Percentiles rank a stretch among this genome's conserved stretches.
These are phyloP conservation scores for Chiua virens DNA, from an alignment of 768 basidiomycete species.

Conservation along the genomic window DNA sequence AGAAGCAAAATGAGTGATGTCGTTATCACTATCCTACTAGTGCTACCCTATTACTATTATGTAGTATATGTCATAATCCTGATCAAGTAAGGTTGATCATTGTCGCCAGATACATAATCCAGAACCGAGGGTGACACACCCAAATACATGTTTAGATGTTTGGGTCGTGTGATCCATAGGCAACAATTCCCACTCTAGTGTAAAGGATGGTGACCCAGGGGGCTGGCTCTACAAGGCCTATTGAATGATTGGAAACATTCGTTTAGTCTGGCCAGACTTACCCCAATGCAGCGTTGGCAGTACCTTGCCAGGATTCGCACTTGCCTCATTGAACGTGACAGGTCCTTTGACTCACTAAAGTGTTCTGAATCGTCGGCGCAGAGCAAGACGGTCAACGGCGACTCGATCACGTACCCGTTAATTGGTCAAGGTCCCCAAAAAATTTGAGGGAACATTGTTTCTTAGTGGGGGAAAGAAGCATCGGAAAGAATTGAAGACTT, in stretches of 20 bases:
- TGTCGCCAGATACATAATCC: conserved; percentile 81
- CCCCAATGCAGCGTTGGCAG: background rate
- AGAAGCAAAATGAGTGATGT: conserved; percentile 77
- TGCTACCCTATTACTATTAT: conserved; percentile 64
- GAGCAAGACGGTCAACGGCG: background rate
- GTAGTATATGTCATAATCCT: conserved; percentile 97
- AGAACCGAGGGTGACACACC: conserved; percentile 9
- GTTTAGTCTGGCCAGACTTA: too few species aligned
- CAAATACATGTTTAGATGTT: background rate
- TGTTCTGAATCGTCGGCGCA: background rate
- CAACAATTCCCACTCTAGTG: background rate
- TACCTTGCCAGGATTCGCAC: background rate
- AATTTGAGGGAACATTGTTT: background rate
- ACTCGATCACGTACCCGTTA: conserved; percentile 5
- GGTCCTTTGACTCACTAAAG: background rate
- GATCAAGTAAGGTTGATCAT: conserved; percentile 98
- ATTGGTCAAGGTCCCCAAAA: background rate
- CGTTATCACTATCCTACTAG: conserved; percentile 93
- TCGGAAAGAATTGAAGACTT: background rate
- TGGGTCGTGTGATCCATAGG: background rate
- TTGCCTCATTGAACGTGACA: background rate
- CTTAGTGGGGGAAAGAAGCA: conserved; percentile 5
- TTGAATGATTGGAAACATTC: too few species aligned
- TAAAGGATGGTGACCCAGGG: too few species aligned
- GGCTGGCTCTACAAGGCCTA: too few species aligned